phyloP scores from a whole-genome alignment of 805 yeast genomes.

The Candida vartiovaarae region DNA sequence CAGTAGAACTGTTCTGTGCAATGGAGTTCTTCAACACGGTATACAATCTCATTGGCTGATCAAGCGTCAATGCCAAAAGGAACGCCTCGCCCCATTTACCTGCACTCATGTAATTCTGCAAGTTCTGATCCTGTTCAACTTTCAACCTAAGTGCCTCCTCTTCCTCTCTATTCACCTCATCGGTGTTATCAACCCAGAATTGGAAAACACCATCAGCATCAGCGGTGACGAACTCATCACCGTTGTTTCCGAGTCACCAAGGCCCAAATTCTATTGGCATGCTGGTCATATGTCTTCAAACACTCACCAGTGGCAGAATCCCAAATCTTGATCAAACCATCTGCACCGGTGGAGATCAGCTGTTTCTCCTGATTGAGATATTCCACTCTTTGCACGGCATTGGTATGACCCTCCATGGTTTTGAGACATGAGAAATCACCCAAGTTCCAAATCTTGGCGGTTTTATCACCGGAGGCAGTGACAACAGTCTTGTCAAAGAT shows the following conservation, averaged over 20 bases:
- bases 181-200: constrained; percentile 85
- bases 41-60: constrained; percentile 86
- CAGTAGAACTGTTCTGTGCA: constrained; percentile 33
- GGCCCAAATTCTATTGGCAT: constrained; percentile 94
- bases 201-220: constrained; percentile 94
- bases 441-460: constrained; percentile 84
- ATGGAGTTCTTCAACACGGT: constrained; percentile 64
- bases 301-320: constrained; percentile 71
- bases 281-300: constrained; percentile 82
- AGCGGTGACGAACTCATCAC: constrained; percentile 68
- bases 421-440: constrained; percentile 65
- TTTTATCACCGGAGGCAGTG: constrained; percentile 91
- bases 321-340: constrained; percentile 92
- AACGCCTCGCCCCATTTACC: constrained; percentile 89
- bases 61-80: constrained; percentile 72
- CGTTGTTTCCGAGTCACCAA: constrained; percentile 59
- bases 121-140: constrained; percentile 84
- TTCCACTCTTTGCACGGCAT: constrained; percentile 78
- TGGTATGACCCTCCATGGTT: constrained; percentile 92
- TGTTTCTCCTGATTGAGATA: constrained; percentile 65
- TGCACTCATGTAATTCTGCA: constrained; percentile 62
- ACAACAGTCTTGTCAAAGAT: constrained; percentile 68
- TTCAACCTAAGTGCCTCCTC: constrained; percentile 42
- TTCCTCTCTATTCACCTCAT: constrained; percentile 51
- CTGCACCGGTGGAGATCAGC: constrained; percentile 77